Base-by-base conservation (phyloP, 495 filamentous ascomycete species). In the Penicillium taxi region DNA sequence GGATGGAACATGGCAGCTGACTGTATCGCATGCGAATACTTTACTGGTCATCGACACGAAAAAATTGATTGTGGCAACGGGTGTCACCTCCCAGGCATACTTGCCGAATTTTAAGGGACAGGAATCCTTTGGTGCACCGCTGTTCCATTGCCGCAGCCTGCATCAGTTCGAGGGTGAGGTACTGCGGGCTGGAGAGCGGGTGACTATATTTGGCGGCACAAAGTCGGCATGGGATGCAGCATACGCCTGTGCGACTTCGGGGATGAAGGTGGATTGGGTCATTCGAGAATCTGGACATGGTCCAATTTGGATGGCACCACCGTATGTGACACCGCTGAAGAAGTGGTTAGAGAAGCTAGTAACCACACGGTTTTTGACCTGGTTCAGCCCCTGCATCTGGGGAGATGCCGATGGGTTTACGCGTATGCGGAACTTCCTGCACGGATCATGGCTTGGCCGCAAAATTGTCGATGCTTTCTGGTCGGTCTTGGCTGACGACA, bases 181-280 rank as follows among this genome's bases (percentile, higher is more conserved):
- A 4, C 43, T 73, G 12, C 37, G 58, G 41, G 12, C 49, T 27
- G 25, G 47, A 31, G 35, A 70, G 56, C 42, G 42, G 35, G 47
- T 86, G 3, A 72, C 73, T 0, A 70, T 93, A 1, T 70, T 86
- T 31, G 83, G 86, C 9, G 80, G 73, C 6, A 77, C 73, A 1
- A 94, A 93, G 53, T 84, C 80, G 3, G 82, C 74, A 1, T 87
- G 75, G 69, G 87, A 93, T 65, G 75, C 76, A 2, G 84, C 77
- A 0, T 87, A 87, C 46, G 66, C 71, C 2, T 82, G 77, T 48
- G 81, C 76, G 1, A 67, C 71, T 0, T 63, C 69, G 1, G 84
- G 82, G 2, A 64, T 81, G 32, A 60, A 75, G 20, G 81, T 94
- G 2, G 69, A 86, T 43, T 86, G 78, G 84, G 64, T 94, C 18